phyloP scores from a whole-genome alignment of 345 rosid species.

The Brassica rapa region DNA sequence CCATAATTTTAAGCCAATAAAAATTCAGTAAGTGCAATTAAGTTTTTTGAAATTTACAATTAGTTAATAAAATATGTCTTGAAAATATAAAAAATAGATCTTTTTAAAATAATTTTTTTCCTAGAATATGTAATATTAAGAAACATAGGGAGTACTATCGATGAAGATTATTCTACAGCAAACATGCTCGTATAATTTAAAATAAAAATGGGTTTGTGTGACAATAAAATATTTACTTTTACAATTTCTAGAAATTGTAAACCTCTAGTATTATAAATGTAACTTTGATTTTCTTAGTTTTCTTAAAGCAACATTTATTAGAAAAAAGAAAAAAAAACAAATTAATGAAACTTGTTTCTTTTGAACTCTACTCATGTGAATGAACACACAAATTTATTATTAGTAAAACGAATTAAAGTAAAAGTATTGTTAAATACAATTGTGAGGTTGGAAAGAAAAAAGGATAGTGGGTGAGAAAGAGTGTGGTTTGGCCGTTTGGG shows the following conservation, averaged over 20 bases:
- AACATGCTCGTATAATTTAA: not conserved
- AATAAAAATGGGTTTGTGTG: not conserved
- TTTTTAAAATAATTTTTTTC: too few relatives aligned
- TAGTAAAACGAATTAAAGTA: not conserved
- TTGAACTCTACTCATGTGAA: constrained; percentile 8
- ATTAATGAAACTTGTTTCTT: constrained; percentile 3
- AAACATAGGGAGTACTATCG: not conserved
- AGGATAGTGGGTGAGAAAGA: constrained; percentile 38
- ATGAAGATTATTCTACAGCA: constrained; percentile 1
- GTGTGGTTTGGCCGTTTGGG: constrained; percentile 26
- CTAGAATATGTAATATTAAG: too few relatives aligned
- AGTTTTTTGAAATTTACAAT: too few relatives aligned
- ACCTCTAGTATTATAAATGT: not conserved
- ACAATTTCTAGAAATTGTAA: not conserved
- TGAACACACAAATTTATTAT: not conserved
- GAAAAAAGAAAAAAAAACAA: not conserved
- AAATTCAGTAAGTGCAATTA: too few relatives aligned
- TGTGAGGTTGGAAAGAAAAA: constrained; percentile 41
- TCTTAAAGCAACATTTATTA: not conserved
- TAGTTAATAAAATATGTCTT: too few relatives aligned
- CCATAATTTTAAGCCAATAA: too few relatives aligned
- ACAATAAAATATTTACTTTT: not conserved
- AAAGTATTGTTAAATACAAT: not conserved
- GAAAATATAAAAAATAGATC: too few relatives aligned
- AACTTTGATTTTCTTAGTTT: not conserved